Conservation (phyloP, 768 basidiomycete genomes). For the Leccinum truebloodii region DNA sequence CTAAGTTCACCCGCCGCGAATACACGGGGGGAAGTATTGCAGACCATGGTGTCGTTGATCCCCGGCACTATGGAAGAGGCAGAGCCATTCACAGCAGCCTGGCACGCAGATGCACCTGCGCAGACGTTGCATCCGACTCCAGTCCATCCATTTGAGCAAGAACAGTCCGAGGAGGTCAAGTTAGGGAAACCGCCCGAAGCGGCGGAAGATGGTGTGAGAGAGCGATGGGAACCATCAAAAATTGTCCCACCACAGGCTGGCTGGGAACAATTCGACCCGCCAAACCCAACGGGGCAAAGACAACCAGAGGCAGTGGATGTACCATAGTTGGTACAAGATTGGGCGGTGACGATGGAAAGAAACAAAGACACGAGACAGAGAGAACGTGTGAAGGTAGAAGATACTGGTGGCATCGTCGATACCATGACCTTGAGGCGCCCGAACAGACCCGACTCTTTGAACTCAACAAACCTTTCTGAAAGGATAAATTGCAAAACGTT, state of each 20-base stretch:
- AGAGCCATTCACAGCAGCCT: constrained; percentile 44
- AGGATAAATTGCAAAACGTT: too few species aligned
- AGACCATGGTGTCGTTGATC: constrained; percentile 66
- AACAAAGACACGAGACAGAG: constrained; percentile 10
- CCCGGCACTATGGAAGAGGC: constrained; percentile 29
- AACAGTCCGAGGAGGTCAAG: constrained; percentile 64
- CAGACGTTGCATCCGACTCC: constrained; percentile 86
- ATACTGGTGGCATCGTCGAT: too few species aligned
- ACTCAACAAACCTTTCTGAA: too few species aligned
- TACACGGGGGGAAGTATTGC: constrained; percentile 68
- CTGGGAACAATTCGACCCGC: constrained; percentile 65
- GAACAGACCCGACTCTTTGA: too few species aligned
- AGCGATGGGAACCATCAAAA: constrained; percentile 66
- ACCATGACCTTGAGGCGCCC: too few species aligned
- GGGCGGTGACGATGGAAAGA: constrained; percentile 17
- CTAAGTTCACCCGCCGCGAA: constrained; percentile 83
- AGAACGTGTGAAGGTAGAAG: too few species aligned
- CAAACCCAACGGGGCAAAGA: constrained; percentile 81
- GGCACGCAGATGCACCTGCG: constrained; percentile 63
- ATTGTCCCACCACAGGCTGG: constrained; percentile 82
- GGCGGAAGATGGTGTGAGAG: constrained; percentile 44
- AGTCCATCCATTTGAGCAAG: constrained; percentile 73
- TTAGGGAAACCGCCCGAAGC: constrained; percentile 54
- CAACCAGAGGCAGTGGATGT: constrained; percentile 41
- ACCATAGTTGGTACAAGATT: constrained; percentile 32